Percentiles rank a stretch among this genome's conserved stretches.
These are phyloP conservation scores for Novymonas esmeraldas DNA, from an alignment of 208 protist genomes.

Conservation along the genomic window DNA sequence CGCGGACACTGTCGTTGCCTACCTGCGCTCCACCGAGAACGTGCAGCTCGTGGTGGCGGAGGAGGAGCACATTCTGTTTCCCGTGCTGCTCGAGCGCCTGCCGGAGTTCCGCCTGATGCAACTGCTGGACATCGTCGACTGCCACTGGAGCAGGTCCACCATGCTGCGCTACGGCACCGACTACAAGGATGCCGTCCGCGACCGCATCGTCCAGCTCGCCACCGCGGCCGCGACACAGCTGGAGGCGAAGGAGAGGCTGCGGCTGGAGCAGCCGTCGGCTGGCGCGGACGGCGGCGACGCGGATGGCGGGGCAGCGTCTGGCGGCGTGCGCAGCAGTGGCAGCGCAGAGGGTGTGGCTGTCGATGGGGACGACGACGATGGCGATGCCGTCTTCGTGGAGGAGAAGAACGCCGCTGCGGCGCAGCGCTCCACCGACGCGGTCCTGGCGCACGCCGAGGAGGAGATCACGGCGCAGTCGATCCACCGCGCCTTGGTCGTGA, in stretches of 20 bases:
- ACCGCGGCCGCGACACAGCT: conserved; percentile 32
- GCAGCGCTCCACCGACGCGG: conserved; percentile 29
- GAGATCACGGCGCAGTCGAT: conserved; percentile 54
- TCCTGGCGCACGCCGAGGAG: conserved; percentile 41
- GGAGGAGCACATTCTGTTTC: conserved; percentile 78
- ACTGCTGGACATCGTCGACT: conserved; percentile 67
- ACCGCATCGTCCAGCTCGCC: conserved; percentile 67
- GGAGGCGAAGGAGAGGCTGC: conserved; percentile 7
- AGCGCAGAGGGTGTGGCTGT: neutral
- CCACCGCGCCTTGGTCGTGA: conserved; percentile 58
- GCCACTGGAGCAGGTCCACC: conserved; percentile 70
- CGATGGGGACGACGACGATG: conserved; percentile 6
- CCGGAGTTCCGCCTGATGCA: conserved; percentile 50
- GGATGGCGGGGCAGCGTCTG: neutral
- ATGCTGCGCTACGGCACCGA: conserved; percentile 66
- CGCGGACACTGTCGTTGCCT: conserved; percentile 39
- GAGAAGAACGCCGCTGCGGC: conserved; percentile 4
- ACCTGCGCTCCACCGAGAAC: conserved; percentile 59
- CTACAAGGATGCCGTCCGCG: conserved; percentile 65
- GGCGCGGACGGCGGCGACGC: neutral
- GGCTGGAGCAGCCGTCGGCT: neutral
- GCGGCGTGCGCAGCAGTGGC: neutral
- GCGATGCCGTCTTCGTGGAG: conserved; percentile 18
- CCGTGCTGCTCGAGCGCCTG: conserved; percentile 59
- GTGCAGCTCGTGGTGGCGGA: conserved; percentile 48